These are phyloP conservation scores for Aspergillaceae sp. DNA, from an alignment of 2,329 filamentous ascomycete species.

Conservation along the genomic window DNA sequence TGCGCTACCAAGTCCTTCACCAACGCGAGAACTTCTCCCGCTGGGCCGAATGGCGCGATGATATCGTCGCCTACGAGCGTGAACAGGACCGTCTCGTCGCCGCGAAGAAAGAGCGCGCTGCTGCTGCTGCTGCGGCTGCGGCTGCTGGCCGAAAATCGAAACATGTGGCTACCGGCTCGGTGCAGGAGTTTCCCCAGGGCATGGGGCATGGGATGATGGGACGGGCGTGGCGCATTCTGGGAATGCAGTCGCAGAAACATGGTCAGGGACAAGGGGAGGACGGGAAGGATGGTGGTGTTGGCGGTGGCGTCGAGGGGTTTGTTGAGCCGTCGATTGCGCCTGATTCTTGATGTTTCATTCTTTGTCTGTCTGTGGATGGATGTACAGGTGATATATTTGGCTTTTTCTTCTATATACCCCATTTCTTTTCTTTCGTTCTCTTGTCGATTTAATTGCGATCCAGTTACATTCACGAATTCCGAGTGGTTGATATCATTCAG, in stretches of 20 bases:
- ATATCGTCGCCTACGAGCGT: constrained; percentile 30
- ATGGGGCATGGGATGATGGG: constrained; percentile 34
- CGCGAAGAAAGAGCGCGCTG: constrained; percentile 24
- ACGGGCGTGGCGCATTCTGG: constrained; percentile 33
- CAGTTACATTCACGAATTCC: no score
- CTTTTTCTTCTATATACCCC: constrained; percentile 1
- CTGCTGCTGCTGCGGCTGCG: no score
- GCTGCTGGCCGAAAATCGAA: no score
- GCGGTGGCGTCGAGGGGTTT: not conserved
- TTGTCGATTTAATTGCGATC: no score
- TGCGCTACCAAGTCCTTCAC: constrained; percentile 35
- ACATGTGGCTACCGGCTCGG: not conserved
- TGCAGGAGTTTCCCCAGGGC: constrained; percentile 21
- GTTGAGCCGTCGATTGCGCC: constrained; percentile 9
- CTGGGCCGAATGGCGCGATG: constrained; percentile 38
- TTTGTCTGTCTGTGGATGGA: not conserved
- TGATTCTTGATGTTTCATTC: not conserved
- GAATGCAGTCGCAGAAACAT: constrained; percentile 24
- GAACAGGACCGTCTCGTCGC: constrained; percentile 29
- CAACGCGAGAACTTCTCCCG: constrained; percentile 40
- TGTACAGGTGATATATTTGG: not conserved
- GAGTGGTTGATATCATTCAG: no score
- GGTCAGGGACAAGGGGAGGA: not conserved
- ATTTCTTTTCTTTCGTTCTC: not conserved
- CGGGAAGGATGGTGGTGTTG: not conserved